phyloP scores from a whole-genome alignment of 805 yeast species.

The Saccharomycopsis synnaedendra region DNA sequence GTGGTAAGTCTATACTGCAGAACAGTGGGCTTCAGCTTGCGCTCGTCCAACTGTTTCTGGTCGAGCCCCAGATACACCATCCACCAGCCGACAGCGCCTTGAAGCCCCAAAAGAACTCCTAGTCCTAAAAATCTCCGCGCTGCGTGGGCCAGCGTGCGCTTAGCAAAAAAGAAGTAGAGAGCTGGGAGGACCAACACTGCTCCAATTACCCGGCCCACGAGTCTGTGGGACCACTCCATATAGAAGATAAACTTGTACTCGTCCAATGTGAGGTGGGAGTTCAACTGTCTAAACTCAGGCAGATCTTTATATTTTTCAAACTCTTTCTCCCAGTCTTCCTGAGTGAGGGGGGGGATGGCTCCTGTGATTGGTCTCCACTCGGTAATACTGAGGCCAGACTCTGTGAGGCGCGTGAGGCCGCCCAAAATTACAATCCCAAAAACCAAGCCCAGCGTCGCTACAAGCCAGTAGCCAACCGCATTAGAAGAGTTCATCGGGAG shows the following conservation, averaged over 20 bases:
- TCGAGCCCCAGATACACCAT: constrained; percentile 96
- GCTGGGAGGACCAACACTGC: constrained; percentile 77
- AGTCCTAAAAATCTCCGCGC: constrained; percentile 61
- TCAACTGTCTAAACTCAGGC: constrained; percentile 85
- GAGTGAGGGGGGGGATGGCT: constrained; percentile 73
- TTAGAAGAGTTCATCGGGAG: constrained; percentile 33
- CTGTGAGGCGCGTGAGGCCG: constrained; percentile 90
- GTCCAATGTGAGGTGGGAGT: constrained; percentile 79
- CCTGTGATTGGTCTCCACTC: constrained; percentile 99
- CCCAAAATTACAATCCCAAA: constrained; percentile 96
- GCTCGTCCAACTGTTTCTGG: constrained; percentile 59
- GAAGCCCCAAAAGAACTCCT: constrained; percentile 73
- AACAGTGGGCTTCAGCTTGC: constrained; percentile 93
- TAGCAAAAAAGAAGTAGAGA: constrained; percentile 58
- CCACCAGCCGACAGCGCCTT: constrained; percentile 99
- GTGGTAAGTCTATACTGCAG: constrained; percentile 91
- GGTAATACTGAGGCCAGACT: constrained; percentile 90
- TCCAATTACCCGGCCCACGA: constrained; percentile 89
- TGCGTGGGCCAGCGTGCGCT: constrained; percentile 55
- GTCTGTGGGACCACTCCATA: constrained; percentile 97
- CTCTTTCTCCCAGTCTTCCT: constrained; percentile 78
- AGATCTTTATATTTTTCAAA: constrained; percentile 70
- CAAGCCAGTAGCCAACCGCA: constrained; percentile 74
- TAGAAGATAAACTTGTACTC: constrained; percentile 90
- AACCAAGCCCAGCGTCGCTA: constrained; percentile 79